Percentiles rank a stretch among this genome's conserved stretches.
These are phyloP conservation scores for Podosphaera aphanis DNA, from an alignment of 2,329 filamentous ascomycete species.

Conservation along the genomic window DNA sequence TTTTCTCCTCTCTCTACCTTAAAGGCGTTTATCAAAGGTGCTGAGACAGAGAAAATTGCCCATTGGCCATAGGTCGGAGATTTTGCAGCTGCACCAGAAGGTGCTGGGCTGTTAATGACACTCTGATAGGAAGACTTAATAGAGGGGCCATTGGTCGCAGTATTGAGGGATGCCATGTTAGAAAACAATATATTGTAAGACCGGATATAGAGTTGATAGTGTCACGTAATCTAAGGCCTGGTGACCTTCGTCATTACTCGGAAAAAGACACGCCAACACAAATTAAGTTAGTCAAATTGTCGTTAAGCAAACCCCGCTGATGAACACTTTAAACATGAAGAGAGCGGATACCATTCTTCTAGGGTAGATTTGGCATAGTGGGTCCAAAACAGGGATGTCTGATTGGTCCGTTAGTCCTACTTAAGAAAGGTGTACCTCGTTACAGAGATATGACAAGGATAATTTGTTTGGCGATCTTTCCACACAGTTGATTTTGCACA, in stretches of 20 bases:
- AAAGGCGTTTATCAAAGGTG: slow-evolving; percentile 80
- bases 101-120: slow-evolving; percentile 35
- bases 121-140: slow-evolving; percentile 67
- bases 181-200: neutral
- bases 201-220: neutral
- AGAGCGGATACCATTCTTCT: no score
- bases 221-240: neutral
- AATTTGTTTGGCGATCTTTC: no score
- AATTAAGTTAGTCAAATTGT: neutral
- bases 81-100: slow-evolving; percentile 30
- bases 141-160: slow-evolving; percentile 55
- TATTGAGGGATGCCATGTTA: slow-evolving; percentile 55
- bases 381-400: no score
- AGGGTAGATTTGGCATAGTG: no score
- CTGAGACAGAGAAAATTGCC: slow-evolving; percentile 83
- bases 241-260: neutral
- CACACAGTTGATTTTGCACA: no score
- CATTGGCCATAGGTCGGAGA: slow-evolving; percentile 77
- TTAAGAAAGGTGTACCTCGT: neutral
- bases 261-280: neutral
- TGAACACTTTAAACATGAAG: no score
- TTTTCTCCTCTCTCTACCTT: slow-evolving; percentile 59
- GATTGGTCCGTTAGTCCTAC: no score
- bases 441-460: no score
- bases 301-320: neutral